Evolutionary conservation across 345 rosid species (phyloP).

Genomic region (Corymbia maculata): DNA sequence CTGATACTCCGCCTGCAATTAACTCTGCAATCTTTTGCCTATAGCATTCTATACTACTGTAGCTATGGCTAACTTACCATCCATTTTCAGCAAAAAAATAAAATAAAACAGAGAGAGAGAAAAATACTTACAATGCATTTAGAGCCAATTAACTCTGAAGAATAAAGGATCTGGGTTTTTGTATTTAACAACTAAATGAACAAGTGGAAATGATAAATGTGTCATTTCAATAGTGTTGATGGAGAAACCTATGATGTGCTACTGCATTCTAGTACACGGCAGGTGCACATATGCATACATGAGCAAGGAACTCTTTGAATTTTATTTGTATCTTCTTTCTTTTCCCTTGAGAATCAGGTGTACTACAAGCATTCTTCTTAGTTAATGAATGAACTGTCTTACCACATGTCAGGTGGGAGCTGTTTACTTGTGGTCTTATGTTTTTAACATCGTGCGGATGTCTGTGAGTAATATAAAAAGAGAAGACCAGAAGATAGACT

Average conservation of each 20-base stretch:
- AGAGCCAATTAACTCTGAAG: neutral
- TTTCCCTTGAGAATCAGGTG: neutral
- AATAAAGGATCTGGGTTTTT: neutral
- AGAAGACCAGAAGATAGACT: neutral
- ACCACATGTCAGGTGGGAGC: slow-evolving; percentile 26
- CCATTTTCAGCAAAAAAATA: neutral
- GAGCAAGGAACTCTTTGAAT: neutral
- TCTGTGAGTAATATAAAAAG: slow-evolving; percentile 3
- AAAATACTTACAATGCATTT: neutral
- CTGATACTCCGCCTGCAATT: neutral
- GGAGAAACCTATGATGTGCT: neutral
- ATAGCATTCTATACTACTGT: neutral
- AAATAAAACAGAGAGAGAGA: no score
- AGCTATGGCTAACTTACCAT: neutral
- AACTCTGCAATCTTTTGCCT: neutral
- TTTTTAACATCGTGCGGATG: slow-evolving; percentile 24
- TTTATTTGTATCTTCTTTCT: neutral
- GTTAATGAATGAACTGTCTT: neutral
- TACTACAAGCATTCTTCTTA: neutral
- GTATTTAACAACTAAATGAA: neutral
- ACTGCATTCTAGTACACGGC: neutral
- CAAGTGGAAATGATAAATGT: neutral
- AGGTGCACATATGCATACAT: neutral
- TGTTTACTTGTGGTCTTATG: slow-evolving; percentile 36
- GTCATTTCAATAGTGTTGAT: neutral